Conservation (phyloP, 1,139 yeast species). For the Blastobotrys persicus region DNA sequence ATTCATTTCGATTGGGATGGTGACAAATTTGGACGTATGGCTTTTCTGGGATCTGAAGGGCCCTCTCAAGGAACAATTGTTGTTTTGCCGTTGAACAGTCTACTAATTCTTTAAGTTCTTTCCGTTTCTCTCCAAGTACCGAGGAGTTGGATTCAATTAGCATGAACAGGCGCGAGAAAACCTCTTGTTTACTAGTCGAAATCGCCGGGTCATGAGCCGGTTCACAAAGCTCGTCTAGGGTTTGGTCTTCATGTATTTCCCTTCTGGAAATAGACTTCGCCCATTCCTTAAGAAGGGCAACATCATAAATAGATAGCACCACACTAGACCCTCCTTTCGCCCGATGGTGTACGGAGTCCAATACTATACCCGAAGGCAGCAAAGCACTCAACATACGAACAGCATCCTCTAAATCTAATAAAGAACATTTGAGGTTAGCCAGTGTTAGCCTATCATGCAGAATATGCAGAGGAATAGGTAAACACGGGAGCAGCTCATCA, state of each 20-base stretch:
- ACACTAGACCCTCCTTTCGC: not conserved
- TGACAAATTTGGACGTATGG: conserved; percentile 26
- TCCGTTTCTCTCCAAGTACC: not conserved
- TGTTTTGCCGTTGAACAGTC: conserved; percentile 19
- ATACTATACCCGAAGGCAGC: not conserved
- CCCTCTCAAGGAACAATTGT: conserved; percentile 20
- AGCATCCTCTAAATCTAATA: not conserved
- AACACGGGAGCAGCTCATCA: not conserved
- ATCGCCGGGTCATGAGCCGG: not conserved
- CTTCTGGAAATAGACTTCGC: too few species aligned
- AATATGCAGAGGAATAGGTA: not conserved
- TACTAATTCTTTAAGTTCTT: conserved; percentile 20
- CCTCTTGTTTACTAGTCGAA: not conserved
- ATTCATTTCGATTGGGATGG: conserved; percentile 21
- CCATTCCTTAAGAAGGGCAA: conserved; percentile 9
- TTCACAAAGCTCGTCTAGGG: too few species aligned
- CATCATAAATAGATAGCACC: conserved; percentile 7
- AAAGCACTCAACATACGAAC: not conserved
- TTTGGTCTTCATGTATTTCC: too few species aligned
- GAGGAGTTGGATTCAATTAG: not conserved
- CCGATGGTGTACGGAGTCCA: not conserved
- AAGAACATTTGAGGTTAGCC: not conserved
- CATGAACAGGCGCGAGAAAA: not conserved
- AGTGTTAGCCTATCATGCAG: not conserved
- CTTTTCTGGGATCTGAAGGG: conserved; percentile 16